These are phyloP conservation scores for Saccharum hybrid DNA, from an alignment of 202 grass and related monocot genomes.

Conservation along the genomic window DNA sequence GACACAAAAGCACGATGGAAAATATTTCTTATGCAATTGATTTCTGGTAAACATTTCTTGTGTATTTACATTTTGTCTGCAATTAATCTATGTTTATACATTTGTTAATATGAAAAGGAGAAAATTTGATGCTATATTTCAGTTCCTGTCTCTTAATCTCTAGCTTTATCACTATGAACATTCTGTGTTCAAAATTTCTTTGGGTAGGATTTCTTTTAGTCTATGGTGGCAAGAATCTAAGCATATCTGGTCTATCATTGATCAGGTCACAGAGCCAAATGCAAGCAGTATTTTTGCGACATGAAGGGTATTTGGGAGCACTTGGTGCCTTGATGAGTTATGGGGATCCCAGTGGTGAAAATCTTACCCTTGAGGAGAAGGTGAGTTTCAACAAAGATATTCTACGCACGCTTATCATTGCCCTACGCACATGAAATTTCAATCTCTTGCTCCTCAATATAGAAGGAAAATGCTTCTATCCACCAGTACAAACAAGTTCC, in stretches of 20 bases:
- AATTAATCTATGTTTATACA: conserved; percentile 2
- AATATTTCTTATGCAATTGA: conserved; percentile 96
- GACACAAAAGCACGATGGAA: conserved; percentile 93
- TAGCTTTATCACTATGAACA: background rate
- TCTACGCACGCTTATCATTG: conserved; percentile 1
- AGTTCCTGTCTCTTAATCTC: conserved; percentile 18
- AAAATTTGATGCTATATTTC: conserved; percentile 15
- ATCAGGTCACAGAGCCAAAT: conserved; percentile 97
- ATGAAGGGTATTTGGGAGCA: conserved; percentile 96
- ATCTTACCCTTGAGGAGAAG: conserved; percentile 46
- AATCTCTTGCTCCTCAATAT: background rate
- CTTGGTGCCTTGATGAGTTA: conserved; percentile 94
- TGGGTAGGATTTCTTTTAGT: conserved; percentile 32
- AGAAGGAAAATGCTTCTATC: conserved; percentile 2
- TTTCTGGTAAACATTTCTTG: conserved; percentile 69
- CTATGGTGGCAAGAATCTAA: conserved; percentile 34
- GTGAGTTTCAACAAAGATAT: conserved; percentile 46
- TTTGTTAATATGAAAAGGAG: background rate
- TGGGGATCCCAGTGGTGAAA: conserved; percentile 57
- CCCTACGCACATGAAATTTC: conserved; percentile 21
- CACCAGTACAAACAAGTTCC: conserved; percentile 18
- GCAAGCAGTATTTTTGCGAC: conserved; percentile 87
- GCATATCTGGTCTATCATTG: conserved; percentile 43
- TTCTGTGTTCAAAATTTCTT: background rate
- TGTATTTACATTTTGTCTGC: background rate